Percentiles rank a stretch among this genome's conserved stretches.
phyloP scores from a whole-genome alignment of 176 grass and related monocot species.

The Leersia perrieri region DNA sequence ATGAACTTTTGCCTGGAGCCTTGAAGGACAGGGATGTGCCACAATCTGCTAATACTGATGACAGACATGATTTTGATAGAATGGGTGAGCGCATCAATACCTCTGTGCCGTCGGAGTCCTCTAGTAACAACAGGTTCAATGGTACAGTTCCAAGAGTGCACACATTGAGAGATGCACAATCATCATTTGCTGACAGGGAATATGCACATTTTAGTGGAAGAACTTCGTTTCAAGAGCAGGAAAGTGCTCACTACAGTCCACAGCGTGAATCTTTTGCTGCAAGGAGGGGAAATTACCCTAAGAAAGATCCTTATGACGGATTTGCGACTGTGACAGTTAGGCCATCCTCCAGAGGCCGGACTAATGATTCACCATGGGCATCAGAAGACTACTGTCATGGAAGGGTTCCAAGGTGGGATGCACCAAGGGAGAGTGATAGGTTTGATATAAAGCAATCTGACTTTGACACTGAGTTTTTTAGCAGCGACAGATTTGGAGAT shows the following conservation, averaged over 20 bases:
- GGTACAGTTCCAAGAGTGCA: constrained; percentile 55
- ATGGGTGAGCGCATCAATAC: constrained; percentile 52
- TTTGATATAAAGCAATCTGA: constrained; percentile 66
- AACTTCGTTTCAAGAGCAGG: constrained; percentile 52
- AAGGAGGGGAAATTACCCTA: constrained; percentile 49
- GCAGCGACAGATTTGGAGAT: constrained; percentile 68
- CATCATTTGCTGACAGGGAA: constrained; percentile 59
- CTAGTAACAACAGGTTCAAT: constrained; percentile 51
- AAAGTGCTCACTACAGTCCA: constrained; percentile 42
- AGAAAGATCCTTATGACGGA: constrained; percentile 65
- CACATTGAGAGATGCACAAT: constrained; percentile 45
- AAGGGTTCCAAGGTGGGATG: constrained; percentile 64
- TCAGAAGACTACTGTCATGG: constrained; percentile 50
- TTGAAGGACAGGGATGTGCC: constrained; percentile 41
- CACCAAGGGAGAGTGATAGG: constrained; percentile 48
- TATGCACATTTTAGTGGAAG: constrained; percentile 45
- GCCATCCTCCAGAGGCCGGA: constrained; percentile 45
- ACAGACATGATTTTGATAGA: constrained; percentile 53
- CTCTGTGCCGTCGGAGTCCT: constrained; percentile 53
- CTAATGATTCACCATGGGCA: constrained; percentile 42
- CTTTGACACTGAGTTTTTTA: constrained; percentile 55
- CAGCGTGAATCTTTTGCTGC: constrained; percentile 43
- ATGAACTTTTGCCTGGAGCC: constrained; percentile 38
- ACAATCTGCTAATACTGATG: constrained; percentile 37
- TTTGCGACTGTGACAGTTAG: constrained; percentile 27